Base-by-base conservation (phyloP, 108 stramenopile species). In the Craspedostauros australis region DNA sequence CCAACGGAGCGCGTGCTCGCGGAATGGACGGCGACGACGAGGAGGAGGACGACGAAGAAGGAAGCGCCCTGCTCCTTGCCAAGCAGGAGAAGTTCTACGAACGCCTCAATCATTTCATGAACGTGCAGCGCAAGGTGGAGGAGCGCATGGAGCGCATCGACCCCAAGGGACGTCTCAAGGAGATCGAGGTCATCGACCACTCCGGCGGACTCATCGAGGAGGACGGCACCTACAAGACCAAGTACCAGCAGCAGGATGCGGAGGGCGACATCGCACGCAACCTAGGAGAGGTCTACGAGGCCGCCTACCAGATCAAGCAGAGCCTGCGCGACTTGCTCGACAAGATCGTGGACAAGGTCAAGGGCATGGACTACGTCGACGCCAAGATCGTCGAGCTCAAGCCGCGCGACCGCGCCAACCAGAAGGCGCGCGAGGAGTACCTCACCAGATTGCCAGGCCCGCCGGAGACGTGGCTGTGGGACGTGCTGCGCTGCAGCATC, bases 251-350 rank as follows among this genome's bases (percentile, higher is more conserved):
- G 48, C 56, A 60, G 25, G 58, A 68, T 38, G 58, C 58, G 5
- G 58, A 68, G 25, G 66, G 66, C 38, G 66, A 68, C 39, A 57
- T 51, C 1, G 66, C 66, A 14, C 47, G 45, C 18, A 68, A 68
- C 32, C 44, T 68, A 16, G 66, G 66, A 7, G 66, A 68, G 26
- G 66, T 68, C 0, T 68, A 68, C 31, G 66, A 68, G 52, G 52
- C 58, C n/a, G 66, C 66, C 12, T 68, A 68, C 25, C 58, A 60
- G 49, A 68, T 68, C 57, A 68, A 68, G 36, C 66, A 68, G 33
- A 33, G 52, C 4, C 38, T 68, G 33, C 50, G 66, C 15, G 66
- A 68, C 39, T 39, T 68, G 9, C 23, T 68, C 23, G 66, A 68
- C 54, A 34, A 48, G 2, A 60, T 68, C 51, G 66, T 60, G 9